Conservation (phyloP, 78 protist genomes). For the Dictyostelium intermedium region DNA sequence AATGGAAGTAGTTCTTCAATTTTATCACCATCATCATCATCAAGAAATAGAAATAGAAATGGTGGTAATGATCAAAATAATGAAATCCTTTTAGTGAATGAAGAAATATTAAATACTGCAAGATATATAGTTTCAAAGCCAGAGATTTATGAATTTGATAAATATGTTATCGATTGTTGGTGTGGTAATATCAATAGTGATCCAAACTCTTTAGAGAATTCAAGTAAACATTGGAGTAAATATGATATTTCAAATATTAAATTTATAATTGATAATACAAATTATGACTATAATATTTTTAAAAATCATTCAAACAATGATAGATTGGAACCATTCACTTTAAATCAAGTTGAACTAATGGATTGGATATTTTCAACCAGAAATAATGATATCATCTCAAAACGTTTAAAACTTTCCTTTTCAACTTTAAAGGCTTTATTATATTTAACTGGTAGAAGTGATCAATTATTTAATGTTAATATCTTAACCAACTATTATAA, state of each 20-base stretch:
- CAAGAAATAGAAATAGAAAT: not conserved
- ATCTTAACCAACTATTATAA: not conserved
- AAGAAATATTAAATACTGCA: not conserved
- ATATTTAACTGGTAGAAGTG: conserved; percentile 3
- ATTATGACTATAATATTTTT: not conserved
- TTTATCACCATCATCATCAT: not conserved
- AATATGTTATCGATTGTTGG: not conserved
- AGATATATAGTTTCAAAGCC: not conserved
- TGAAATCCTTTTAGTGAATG: not conserved
- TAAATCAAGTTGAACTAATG: not conserved
- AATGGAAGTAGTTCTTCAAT: not conserved
- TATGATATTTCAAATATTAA: not conserved
- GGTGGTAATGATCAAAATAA: not conserved
- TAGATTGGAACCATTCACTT: not conserved
- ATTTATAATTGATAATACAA: not conserved
- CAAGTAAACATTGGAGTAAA: not conserved
- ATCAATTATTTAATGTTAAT: not conserved
- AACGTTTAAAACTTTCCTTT: not conserved
- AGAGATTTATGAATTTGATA: not conserved
- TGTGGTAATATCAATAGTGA: not conserved
- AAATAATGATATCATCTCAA: not conserved
- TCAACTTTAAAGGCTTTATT: not conserved
- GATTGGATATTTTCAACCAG: not conserved
- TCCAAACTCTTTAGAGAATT: not conserved
- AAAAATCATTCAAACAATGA: not conserved